Evolutionary conservation across 352 stramenopile species (phyloP), one percentile per base, ranked within the genome.

Genomic region (Pythium insidiosum): DNA sequence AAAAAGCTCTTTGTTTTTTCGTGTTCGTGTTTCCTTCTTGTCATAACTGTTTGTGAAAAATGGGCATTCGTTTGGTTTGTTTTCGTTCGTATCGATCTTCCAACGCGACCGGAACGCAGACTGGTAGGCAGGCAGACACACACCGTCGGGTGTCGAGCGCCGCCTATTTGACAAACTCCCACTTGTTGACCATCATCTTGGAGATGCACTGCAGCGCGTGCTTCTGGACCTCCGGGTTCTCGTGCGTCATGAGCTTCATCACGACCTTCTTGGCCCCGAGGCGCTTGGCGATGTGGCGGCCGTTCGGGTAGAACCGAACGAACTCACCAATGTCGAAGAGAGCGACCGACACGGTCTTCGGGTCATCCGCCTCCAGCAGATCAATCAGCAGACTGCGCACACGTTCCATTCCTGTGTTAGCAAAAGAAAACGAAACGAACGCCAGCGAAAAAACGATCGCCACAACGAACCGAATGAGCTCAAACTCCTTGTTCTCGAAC

Each of bases 101-200:
- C n/a, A n/a, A n/a, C n/a, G n/a, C n/a, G n/a, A n/a, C n/a, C n/a
- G n/a, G n/a, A n/a, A n/a, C n/a, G n/a, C n/a, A n/a, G n/a, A n/a
- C n/a, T n/a, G n/a, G n/a, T n/a, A n/a, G n/a, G n/a, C n/a, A n/a
- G n/a, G n/a, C n/a, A n/a, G n/a, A n/a, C n/a, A n/a, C n/a, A n/a
- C n/a, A n/a, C n/a, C n/a, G n/a, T n/a, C n/a, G n/a, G n/a, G n/a
- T n/a, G n/a, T n/a, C n/a, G n/a, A n/a, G n/a, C n/a, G n/a, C 33
- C 36, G 20, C 21, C 33, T 79, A 91, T 63, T 89, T 89, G 61
- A 94, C 80, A 62, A 96, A 97, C 61, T 98, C 94, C 94, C 94
- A 98, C 61, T 98, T 98, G 61, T 97, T 95, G 29, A 98, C 92
- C 89, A 98, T 97, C 68, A 99, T 97, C 82, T 99, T 99, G 38